Percentiles rank a stretch among this genome's conserved stretches.
Conservation (phyloP, 2,329 filamentous ascomycete genomes). For the Fusarium miscanthi region DNA sequence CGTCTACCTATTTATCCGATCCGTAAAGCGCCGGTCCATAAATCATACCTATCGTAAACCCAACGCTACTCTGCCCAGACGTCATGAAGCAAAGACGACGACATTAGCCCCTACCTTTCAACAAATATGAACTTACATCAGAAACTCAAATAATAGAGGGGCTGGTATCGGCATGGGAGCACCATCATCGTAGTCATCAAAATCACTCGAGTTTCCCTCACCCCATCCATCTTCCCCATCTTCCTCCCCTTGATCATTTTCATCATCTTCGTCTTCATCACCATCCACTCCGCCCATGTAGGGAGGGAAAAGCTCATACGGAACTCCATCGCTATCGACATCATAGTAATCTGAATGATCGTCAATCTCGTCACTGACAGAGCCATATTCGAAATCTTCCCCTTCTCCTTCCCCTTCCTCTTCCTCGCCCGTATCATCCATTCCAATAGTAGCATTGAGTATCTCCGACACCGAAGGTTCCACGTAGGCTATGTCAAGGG, state of each 20-base stretch:
- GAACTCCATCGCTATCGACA: conserved; percentile 20
- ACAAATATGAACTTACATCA: conserved; percentile 26
- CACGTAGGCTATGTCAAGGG: conserved; percentile 40
- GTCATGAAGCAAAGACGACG: neutral
- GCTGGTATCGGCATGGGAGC: conserved; percentile 32
- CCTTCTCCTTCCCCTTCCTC: conserved; percentile 12
- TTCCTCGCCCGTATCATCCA: neutral
- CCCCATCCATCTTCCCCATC: conserved; percentile 19
- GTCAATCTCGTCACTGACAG: conserved; percentile 33
- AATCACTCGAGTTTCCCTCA: conserved; percentile 27
- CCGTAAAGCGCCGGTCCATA: conserved; percentile 29
- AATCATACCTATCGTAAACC: neutral
- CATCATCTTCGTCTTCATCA: conserved; percentile 25
- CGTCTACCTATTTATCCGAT: conserved; percentile 18
- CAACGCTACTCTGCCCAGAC: conserved; percentile 1
- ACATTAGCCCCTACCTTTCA: neutral
- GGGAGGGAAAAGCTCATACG: conserved; percentile 11
- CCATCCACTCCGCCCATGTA: conserved; percentile 15
- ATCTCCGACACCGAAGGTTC: conserved; percentile 25
- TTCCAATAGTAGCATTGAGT: neutral
- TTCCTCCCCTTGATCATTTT: conserved; percentile 7
- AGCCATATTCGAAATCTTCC: conserved; percentile 26
- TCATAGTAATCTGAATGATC: conserved; percentile 27
- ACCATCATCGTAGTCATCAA: conserved; percentile 39
- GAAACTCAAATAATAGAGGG: conserved; percentile 37